Percentiles rank a stretch among this genome's conserved stretches.
phyloP scores from a whole-genome alignment of 2,329 filamentous ascomycete species.

The Fusarium napiforme region DNA sequence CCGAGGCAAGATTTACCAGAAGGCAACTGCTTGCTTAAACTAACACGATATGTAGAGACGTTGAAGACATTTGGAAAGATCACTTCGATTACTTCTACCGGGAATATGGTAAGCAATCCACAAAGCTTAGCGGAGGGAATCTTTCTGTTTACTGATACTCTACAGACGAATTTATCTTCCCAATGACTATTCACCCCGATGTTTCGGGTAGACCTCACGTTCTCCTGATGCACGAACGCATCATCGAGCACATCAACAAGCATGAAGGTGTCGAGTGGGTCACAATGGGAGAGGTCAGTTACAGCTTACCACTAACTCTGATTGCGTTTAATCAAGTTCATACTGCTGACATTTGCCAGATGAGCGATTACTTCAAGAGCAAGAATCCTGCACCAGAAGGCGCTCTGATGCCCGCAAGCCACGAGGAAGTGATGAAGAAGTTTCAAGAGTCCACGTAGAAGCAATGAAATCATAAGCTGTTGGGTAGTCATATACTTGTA shows the following conservation, averaged over 20 bases:
- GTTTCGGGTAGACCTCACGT: constrained; percentile 78
- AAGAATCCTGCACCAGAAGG: not conserved
- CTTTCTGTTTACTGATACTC: not conserved
- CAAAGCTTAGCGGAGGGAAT: fast-evolving
- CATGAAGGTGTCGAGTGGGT: constrained; percentile 72
- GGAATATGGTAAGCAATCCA: not conserved
- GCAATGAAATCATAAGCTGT: too few species aligned
- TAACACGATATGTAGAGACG: not conserved
- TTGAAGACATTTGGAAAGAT: constrained; percentile 6
- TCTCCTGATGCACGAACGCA: constrained; percentile 74
- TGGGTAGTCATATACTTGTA: fast-evolving
- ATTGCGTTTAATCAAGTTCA: fast-evolving
- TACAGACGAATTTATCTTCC: constrained; percentile 51
- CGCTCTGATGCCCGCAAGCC: not conserved
- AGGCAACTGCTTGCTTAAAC: fast-evolving
- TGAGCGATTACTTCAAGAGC: constrained; percentile 2
- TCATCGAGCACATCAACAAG: constrained; percentile 75
- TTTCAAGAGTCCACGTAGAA: not conserved
- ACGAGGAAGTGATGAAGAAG: not conserved
- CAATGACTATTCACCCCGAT: constrained; percentile 81
- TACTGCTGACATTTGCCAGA: not conserved
- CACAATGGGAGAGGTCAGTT: constrained; percentile 68
- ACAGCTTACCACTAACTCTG: not conserved
- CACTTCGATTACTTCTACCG: constrained; percentile 2
- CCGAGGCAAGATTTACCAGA: not conserved